Conservation (phyloP, 1,284 basidiomycete genomes). For the Xerocomus minutiporus region DNA sequence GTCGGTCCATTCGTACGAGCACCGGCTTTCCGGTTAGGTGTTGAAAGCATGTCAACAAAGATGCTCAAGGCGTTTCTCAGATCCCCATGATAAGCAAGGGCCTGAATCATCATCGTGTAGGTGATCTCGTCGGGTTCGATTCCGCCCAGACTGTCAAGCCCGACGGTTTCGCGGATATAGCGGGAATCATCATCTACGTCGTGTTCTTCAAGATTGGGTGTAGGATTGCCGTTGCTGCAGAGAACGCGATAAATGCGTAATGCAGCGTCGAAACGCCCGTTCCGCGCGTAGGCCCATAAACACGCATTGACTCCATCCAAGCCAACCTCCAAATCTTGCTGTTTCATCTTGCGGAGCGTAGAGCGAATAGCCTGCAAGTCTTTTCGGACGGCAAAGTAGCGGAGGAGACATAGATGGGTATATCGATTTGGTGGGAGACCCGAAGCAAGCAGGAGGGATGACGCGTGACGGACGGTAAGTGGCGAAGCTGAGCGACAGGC, state of each 20-base stretch:
- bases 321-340: slow-evolving; percentile 49
- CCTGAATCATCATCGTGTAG: slow-evolving; percentile 67
- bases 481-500: slow-evolving; percentile 51
- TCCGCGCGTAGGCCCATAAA: slow-evolving; percentile 60
- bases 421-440: slow-evolving; percentile 53
- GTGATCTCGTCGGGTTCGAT: slow-evolving; percentile 60
- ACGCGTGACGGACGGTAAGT: slow-evolving; percentile 48
- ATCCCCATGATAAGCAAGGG: slow-evolving; percentile 66
- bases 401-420: slow-evolving; percentile 56
- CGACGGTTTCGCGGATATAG: slow-evolving; percentile 36
- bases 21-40: slow-evolving; percentile 37
- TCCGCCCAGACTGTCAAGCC: slow-evolving; percentile 43
- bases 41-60: slow-evolving; percentile 69
- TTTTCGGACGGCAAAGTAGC: slow-evolving; percentile 47
- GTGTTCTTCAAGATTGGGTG: slow-evolving; percentile 31
- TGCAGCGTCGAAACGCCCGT: slow-evolving; percentile 52
- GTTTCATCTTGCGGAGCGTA: slow-evolving; percentile 48
- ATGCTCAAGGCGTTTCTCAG: slow-evolving; percentile 53
- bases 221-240: slow-evolving; percentile 44
- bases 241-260: slow-evolving; percentile 60
- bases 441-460: slow-evolving; percentile 47
- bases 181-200: slow-evolving; percentile 34
- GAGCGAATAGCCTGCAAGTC: slow-evolving; percentile 52
- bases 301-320: slow-evolving; percentile 63
- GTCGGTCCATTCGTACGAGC: slow-evolving; percentile 28